Conservation (phyloP, 805 yeast genomes). For the Cyberlindnera xylosilytica region DNA sequence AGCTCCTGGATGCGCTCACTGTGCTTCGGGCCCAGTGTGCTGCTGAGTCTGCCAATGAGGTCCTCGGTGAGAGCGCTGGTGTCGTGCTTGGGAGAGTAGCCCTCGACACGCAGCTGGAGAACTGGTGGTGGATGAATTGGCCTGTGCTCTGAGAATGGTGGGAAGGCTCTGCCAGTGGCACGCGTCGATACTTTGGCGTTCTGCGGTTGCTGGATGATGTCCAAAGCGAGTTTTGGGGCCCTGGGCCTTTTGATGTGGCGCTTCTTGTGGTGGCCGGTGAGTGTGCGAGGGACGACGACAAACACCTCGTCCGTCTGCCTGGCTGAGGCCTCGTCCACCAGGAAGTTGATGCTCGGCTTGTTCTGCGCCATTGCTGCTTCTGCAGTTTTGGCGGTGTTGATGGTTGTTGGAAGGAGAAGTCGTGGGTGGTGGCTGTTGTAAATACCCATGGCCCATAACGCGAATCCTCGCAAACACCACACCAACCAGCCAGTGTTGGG, state of each 20-base stretch:
- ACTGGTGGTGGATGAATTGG: conserved; percentile 35
- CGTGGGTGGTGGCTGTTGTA: no score
- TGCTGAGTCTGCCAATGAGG: conserved; percentile 7
- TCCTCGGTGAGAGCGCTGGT: conserved; percentile 14
- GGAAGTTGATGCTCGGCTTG: conserved; percentile 25
- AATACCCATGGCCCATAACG: no score
- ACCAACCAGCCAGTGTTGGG: no score
- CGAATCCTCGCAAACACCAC: no score
- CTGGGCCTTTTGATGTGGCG: conserved; percentile 20
- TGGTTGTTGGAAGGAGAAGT: not conserved
- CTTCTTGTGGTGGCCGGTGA: conserved; percentile 7
- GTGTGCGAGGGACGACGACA: conserved; percentile 15
- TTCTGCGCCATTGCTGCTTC: conserved; percentile 4
- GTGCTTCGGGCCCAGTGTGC: conserved; percentile 12
- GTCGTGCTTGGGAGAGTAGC: conserved; percentile 9
- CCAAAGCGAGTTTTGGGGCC: conserved; percentile 17
- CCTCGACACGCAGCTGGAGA: conserved; percentile 24
- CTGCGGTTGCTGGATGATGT: conserved; percentile 29
- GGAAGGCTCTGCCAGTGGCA: conserved; percentile 20
- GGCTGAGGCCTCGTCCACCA: conserved; percentile 19
- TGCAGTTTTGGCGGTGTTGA: no score
- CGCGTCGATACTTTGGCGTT: conserved; percentile 30
- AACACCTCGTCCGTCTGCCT: conserved; percentile 6
- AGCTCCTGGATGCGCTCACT: conserved; percentile 23
- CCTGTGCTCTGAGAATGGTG: conserved; percentile 30